These are phyloP conservation scores for Amphibolis antarctica DNA, from an alignment of 106 monocot genomes.

Conservation along the genomic window DNA sequence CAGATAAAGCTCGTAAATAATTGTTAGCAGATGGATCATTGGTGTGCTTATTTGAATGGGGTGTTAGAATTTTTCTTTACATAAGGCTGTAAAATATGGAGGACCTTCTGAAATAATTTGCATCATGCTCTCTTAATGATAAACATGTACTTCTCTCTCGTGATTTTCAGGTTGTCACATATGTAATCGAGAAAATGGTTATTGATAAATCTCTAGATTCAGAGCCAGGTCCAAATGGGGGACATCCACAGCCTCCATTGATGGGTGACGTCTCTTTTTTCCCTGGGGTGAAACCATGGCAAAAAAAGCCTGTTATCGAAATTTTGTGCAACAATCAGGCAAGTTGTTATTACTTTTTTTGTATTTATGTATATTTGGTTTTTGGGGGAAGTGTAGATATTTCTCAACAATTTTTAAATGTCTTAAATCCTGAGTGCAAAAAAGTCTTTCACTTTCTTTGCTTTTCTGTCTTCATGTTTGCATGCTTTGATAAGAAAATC, in stretches of 20 bases:
- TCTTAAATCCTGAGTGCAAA: too few relatives aligned
- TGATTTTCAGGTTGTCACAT: conserved; percentile 38
- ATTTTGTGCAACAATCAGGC: conserved; percentile 78
- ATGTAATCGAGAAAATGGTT: conserved; percentile 57
- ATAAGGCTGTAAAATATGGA: too few relatives aligned
- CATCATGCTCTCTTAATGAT: not conserved
- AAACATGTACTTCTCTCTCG: not conserved
- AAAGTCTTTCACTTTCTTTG: too few relatives aligned
- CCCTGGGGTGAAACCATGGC: conserved; percentile 44
- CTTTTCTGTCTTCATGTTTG: too few relatives aligned
- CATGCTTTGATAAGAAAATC: too few relatives aligned
- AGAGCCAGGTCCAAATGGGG: conserved; percentile 17
- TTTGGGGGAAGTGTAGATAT: not conserved
- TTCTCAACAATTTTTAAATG: too few relatives aligned
- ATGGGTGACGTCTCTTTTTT: conserved; percentile 25
- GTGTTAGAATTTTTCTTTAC: too few relatives aligned
- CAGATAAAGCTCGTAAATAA: too few relatives aligned
- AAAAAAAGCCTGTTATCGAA: conserved; percentile 49
- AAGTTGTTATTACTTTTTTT: conserved; percentile 2
- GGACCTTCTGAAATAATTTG: too few relatives aligned
- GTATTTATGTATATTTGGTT: not conserved
- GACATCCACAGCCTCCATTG: conserved; percentile 26
- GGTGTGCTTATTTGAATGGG: too few relatives aligned
- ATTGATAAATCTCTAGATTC: conserved; percentile 39
- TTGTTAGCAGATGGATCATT: too few relatives aligned